Conservation (phyloP, 2,329 filamentous ascomycete species). For the Ceratocystiopsis minuta region DNA sequence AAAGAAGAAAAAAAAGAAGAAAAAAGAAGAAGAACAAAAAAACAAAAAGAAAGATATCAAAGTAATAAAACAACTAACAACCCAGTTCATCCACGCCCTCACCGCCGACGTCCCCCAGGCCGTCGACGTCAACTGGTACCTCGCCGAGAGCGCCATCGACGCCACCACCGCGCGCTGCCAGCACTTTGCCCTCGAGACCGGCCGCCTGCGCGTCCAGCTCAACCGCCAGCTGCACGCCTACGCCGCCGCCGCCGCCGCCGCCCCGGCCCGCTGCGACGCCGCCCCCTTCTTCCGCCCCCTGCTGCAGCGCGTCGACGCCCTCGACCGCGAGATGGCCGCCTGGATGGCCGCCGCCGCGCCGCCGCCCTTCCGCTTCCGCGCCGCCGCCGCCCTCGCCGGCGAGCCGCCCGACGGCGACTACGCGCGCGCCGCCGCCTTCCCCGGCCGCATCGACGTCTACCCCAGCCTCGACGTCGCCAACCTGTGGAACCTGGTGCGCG, state of each 20-base stretch:
- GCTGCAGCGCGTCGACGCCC: slow-evolving; percentile 30
- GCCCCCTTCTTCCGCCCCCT: slow-evolving; percentile 31
- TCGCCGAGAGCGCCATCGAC: slow-evolving; percentile 33
- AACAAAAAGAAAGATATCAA: no score
- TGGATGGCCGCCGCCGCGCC: slow-evolving; percentile 33
- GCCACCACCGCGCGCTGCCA: slow-evolving; percentile 39
- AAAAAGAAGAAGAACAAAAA: no score
- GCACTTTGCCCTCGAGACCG: no score
- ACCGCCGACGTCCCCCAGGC: slow-evolving; percentile 31
- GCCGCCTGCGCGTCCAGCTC: no score
- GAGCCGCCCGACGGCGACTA: slow-evolving; percentile 34
- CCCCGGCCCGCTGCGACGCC: slow-evolving; percentile 38
- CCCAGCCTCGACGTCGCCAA: slow-evolving; percentile 39
- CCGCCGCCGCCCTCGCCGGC: slow-evolving; percentile 38
- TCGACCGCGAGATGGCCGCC: slow-evolving; percentile 32
- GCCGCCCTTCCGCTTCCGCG: slow-evolving; percentile 29
- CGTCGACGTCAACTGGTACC: slow-evolving; percentile 42
- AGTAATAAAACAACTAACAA: no score
- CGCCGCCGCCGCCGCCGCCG: slow-evolving; percentile 31
- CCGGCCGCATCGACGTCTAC: slow-evolving; percentile 42
- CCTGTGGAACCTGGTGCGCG: slow-evolving; percentile 37
- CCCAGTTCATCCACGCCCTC: slow-evolving; percentile 18
- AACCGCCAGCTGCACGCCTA: slow-evolving; percentile 31
- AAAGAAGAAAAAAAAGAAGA: no score
- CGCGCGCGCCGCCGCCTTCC: slow-evolving; percentile 35